These are phyloP conservation scores for Didymella segeticola DNA, from an alignment of 2,329 filamentous ascomycete species.

Conservation along the genomic window DNA sequence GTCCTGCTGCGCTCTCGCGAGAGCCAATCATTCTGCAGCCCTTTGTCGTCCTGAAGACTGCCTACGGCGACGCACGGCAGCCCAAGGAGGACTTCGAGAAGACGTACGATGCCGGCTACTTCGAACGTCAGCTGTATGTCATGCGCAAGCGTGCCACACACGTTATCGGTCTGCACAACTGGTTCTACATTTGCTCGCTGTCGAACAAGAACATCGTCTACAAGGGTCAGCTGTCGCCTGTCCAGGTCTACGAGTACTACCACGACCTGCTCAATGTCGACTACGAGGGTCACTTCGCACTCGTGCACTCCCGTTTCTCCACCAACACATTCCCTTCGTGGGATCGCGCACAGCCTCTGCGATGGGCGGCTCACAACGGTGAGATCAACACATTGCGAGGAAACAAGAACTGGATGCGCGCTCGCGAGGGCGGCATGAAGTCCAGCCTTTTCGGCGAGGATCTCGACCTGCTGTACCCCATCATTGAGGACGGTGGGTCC, in stretches of 20 bases:
- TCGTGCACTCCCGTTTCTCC: conserved; percentile 96
- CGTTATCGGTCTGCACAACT: conserved; percentile 93
- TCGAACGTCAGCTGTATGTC: conserved; percentile 93
- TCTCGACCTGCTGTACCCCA: conserved; percentile 87
- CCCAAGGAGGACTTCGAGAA: conserved; percentile 80
- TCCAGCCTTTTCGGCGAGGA: conserved; percentile 93
- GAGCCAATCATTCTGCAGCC: conserved; percentile 96
- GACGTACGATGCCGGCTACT: conserved; percentile 81
- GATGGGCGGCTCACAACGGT: conserved; percentile 98
- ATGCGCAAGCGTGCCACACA: conserved; percentile 94
- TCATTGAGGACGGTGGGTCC: conserved; percentile 95
- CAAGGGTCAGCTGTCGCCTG: conserved; percentile 93
- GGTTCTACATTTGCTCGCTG: conserved; percentile 97
- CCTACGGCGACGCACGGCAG: conserved; percentile 81
- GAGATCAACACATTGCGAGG: conserved; percentile 97
- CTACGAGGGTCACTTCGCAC: conserved; percentile 94
- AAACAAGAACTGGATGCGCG: conserved; percentile 99
- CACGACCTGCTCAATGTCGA: conserved; percentile 96
- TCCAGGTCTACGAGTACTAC: conserved; percentile 98
- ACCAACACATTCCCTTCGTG: conserved; percentile 98
- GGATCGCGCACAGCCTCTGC: conserved; percentile 94
- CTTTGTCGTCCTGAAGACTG: conserved; percentile 85
- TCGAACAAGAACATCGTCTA: conserved; percentile 99
- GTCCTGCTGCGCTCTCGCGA: conserved; percentile 88
- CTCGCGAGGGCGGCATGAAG: conserved; percentile 91